Evolutionary conservation across 148 eudicot species (phyloP), one percentile per base, ranked within the genome.

Genomic region (Mesembryanthemum crystallinum): DNA sequence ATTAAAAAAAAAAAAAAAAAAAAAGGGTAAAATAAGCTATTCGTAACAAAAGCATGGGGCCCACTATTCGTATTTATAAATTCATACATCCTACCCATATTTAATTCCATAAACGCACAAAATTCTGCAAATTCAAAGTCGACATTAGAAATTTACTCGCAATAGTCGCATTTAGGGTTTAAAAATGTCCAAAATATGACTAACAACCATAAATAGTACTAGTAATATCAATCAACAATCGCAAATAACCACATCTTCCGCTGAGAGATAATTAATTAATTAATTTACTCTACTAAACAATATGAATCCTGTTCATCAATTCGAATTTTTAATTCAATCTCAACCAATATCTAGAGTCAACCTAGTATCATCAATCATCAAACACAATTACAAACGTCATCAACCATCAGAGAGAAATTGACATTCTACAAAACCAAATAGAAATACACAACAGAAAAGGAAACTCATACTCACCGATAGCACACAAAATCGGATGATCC

Each of bases 331-430:
- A 20, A 27, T 17, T 0, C 15, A 47, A 51, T 49, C 21, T 69
- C 20, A 7, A 69, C n/a, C 58, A 21, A n/a, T n/a, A n/a, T n/a
- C n/a, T n/a, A n/a, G n/a, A n/a, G n/a, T 13, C 39, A 2, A 70
- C 73, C 73, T 70, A 13, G 73, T 70, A 70, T 37, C 8, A 45
- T 6, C 43, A 4, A 20, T 4, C 0, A 57, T 23, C 24, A 35
- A 37, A 70, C 73, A 55, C 21, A 15, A 71, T 45, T 12, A 54
- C 18, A 21, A 8, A 9, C 55, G 32, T 72, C 75, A 72, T 21
- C 28, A 17, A 29, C 3, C 27, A 25, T 37, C 54, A 12, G 33
- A 7, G 10, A 39, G 18, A 30, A 37, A 45, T 29, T 3, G 21
- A 64, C 51, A 67, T 3, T 67, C 0, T 4, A 27, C n/a, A 3